Base-by-base conservation (phyloP, 306 rosid genomes). In the Dryas alaskensis region DNA sequence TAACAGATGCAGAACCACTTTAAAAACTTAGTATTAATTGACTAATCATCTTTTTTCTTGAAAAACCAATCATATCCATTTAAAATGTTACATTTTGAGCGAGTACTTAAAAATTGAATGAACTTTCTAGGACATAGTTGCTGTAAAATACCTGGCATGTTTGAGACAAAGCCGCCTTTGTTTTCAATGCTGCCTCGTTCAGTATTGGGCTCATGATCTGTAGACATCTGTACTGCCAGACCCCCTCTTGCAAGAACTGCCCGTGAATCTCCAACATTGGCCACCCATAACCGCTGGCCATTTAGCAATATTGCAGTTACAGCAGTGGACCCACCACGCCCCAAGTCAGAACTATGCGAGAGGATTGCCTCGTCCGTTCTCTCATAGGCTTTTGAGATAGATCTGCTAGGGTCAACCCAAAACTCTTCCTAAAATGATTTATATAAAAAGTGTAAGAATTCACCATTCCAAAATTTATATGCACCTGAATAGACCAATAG, bases 101-200 rank as follows among this genome's bases (percentile, higher is more conserved):
- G 54, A 55, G 61, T 61, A 45, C n/a, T 22, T 37, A 79, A 10
- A 39, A 42, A 67, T 2, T 37, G 19, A 31, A 40, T 46, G 4
- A 59, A 73, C 7, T 62, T 10, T 65, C 6, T 63, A 66, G 76
- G 78, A 55, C 42, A 74, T 17, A 9, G 55, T 71, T 74, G 60
- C 63, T 62, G 47, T 61, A 19, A 63, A 60, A 61, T 81, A 91
- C 98, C 97, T 88, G 98, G 98, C 86, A 93, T 82, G 86, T 93
- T 93, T 63, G 98, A 93, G 83, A 93, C 97, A 77, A 93, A 93
- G 77, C 98, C 98, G 72, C 98, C 98, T 81, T 75, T 89, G 80
- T 77, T 83, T 82, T 93, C 98, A 19, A 93, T 93, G 83, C 81
- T 85, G 57, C 94, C 88, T 14, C 97, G 81, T 76, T 93, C 98